Conservation (phyloP, 495 filamentous ascomycete genomes). For the Penicillium pulvis region DNA sequence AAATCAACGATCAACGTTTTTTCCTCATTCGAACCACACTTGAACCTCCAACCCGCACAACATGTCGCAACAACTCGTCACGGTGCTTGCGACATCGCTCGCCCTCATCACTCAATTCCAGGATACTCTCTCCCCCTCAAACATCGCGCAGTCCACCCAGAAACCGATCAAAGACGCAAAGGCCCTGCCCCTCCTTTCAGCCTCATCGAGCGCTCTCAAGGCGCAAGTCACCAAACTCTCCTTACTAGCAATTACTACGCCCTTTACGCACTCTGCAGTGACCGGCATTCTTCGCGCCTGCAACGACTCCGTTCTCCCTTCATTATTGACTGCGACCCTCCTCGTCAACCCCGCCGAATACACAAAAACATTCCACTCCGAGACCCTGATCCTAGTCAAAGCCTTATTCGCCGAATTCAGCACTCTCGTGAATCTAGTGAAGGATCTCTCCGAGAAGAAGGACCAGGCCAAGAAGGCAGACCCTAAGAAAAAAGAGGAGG, state of each 20-base stretch:
- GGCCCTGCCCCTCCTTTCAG: slow-evolving; percentile 62
- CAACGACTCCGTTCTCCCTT: slow-evolving; percentile 66
- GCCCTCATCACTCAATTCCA: slow-evolving; percentile 43
- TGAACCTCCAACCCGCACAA: slow-evolving; percentile 7
- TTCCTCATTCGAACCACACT: not conserved
- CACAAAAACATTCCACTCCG: slow-evolving; percentile 58
- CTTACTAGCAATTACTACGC: slow-evolving; percentile 78
- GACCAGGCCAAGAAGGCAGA: slow-evolving; percentile 25
- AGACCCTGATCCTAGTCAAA: slow-evolving; percentile 41
- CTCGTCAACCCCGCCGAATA: slow-evolving; percentile 59
- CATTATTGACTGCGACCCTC: slow-evolving; percentile 67
- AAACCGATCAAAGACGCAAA: slow-evolving; percentile 41
- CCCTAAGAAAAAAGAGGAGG: slow-evolving; percentile 25
- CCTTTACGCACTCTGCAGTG: slow-evolving; percentile 79
- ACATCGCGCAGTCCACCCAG: slow-evolving; percentile 21
- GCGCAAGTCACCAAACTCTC: slow-evolving; percentile 86
- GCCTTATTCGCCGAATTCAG: slow-evolving; percentile 43
- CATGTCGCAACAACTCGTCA: slow-evolving; percentile 44
- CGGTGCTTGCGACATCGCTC: slow-evolving; percentile 34
- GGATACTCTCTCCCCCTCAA: slow-evolving; percentile 30
- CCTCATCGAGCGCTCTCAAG: slow-evolving; percentile 65
- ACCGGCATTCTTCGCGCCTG: slow-evolving; percentile 65
- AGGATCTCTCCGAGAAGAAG: slow-evolving; percentile 29
- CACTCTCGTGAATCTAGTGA: slow-evolving; percentile 38
- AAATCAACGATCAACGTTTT: not conserved